Conservation (phyloP, 1,284 basidiomycete genomes). For the Spongiforma sp. region DNA sequence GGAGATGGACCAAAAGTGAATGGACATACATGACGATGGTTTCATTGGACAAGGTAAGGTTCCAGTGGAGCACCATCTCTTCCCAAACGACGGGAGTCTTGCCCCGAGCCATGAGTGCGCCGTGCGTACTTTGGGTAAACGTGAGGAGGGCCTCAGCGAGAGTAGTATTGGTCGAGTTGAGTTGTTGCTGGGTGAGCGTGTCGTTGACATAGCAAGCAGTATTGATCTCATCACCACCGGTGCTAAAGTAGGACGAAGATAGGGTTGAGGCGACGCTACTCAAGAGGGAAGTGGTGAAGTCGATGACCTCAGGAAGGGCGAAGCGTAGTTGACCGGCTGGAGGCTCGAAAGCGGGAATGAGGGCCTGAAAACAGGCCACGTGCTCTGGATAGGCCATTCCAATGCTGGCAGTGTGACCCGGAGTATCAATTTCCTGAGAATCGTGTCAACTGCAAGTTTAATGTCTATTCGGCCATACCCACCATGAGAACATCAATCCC, state of each 20-base stretch:
- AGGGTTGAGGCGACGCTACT: constrained; percentile 45
- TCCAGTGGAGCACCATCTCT: constrained; percentile 68
- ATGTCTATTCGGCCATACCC: background rate
- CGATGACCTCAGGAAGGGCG: constrained; percentile 48
- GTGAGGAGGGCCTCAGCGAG: constrained; percentile 55
- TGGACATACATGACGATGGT: constrained; percentile 68
- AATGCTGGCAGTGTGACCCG: constrained; percentile 75
- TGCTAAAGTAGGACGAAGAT: constrained; percentile 59
- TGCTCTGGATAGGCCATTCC: constrained; percentile 63
- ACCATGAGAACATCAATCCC: constrained; percentile 39
- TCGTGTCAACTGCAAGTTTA: constrained; percentile 29
- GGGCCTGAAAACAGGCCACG: constrained; percentile 61
- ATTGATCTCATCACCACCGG: constrained; percentile 79
- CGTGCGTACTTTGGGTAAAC: constrained; percentile 60
- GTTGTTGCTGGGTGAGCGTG: constrained; percentile 46
- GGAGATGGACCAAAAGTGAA: background rate
- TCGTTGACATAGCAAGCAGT: constrained; percentile 60
- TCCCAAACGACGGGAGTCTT: constrained; percentile 80
- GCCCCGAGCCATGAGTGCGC: constrained; percentile 46
- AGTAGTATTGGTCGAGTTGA: constrained; percentile 49
- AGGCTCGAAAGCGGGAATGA: constrained; percentile 61
- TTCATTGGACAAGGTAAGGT: constrained; percentile 64
- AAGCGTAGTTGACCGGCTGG: constrained; percentile 74
- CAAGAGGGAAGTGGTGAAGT: constrained; percentile 56
- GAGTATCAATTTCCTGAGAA: constrained; percentile 65